Evolutionary conservation across 2,329 filamentous ascomycete species (phyloP), one percentile per base, ranked within the genome.

Genomic region (Xylaria hypoxylon): DNA sequence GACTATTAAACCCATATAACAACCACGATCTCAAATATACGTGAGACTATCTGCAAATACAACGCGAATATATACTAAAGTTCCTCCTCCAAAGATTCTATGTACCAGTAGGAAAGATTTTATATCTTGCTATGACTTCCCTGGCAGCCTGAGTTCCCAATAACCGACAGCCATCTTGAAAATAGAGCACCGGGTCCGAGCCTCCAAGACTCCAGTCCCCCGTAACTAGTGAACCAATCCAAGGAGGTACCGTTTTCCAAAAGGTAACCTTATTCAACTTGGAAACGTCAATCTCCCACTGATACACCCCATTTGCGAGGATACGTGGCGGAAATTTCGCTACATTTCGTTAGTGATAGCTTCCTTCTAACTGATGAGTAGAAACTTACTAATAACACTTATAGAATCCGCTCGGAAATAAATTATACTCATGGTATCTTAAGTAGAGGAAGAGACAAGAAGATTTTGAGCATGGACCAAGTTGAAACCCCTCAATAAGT

Each of bases 221-320:
- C 10, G 48, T 52, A 10, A 19, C 48, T 8, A 52, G 28, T 13
- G 48, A 35, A 2, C 48, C 17, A 33, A 52, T n/a, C 48, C 48
- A 52, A 22, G 10, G 6, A 0, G 48, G 48, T 52, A 52, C 7
- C 8, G n/a, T 33, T 15, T 22, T 17, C 48, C 48, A 52, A 19
- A 52, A 52, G 8, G 22, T 35, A 19, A 22, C 19, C 2, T 35
- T 35, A 13, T 52, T 13, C 11, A 48, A 2, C 10, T 10, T 33
- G 1, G 42, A 35, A n/a, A 58, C 11, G 3, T 58, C 42, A 15
- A 58, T 48, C 6, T 58, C 55, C 55, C 55, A 58, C 4, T 58
- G n/a, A n/a, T 48, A 58, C 1, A 38, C 3, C 1, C 31, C 6
- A 4, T 35, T 48, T 10, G 6, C n/a, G 3, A 24, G 2, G 17